phyloP scores from a whole-genome alignment of 225 moss, liverwort and hornwort species.

The Rhytidiadelphus loreus region DNA sequence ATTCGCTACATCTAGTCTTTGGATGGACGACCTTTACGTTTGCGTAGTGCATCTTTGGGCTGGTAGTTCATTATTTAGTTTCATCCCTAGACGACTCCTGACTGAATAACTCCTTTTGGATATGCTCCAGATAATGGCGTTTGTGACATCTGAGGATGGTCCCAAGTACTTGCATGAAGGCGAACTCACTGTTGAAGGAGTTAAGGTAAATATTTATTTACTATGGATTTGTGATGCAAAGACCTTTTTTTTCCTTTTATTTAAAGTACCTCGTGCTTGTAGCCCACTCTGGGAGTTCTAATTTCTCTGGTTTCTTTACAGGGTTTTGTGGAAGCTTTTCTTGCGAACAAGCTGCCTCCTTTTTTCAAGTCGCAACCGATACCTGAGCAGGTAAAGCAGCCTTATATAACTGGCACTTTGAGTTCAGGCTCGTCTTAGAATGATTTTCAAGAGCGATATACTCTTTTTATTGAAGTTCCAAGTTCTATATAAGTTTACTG shows the following conservation, averaged over 20 bases:
- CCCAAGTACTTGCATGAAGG: slow-evolving; percentile 44
- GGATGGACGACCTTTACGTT: neutral
- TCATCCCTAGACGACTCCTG: neutral
- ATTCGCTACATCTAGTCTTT: neutral
- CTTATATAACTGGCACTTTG: neutral
- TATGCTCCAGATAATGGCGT: slow-evolving; percentile 38
- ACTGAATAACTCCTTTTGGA: neutral
- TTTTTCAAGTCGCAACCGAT: slow-evolving; percentile 59
- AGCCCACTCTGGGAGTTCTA: neutral
- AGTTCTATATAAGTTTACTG: neutral
- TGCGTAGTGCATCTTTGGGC: neutral
- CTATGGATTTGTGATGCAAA: neutral
- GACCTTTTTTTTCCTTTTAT: neutral
- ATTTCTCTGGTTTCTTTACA: slow-evolving; percentile 15
- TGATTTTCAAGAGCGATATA: neutral
- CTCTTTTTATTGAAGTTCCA: neutral
- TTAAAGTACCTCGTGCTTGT: neutral
- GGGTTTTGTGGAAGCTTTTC: slow-evolving; percentile 65
- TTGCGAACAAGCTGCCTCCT: slow-evolving; percentile 42
- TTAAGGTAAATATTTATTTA: slow-evolving; percentile 20
- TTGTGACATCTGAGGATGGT: slow-evolving; percentile 34
- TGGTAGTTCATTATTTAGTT: neutral
- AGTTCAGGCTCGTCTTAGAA: neutral
- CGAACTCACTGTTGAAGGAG: slow-evolving; percentile 31
- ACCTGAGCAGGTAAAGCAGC: slow-evolving; percentile 49